phyloP scores from a whole-genome alignment of 1,139 yeast species.

The Yamadazyma jaroonii region DNA sequence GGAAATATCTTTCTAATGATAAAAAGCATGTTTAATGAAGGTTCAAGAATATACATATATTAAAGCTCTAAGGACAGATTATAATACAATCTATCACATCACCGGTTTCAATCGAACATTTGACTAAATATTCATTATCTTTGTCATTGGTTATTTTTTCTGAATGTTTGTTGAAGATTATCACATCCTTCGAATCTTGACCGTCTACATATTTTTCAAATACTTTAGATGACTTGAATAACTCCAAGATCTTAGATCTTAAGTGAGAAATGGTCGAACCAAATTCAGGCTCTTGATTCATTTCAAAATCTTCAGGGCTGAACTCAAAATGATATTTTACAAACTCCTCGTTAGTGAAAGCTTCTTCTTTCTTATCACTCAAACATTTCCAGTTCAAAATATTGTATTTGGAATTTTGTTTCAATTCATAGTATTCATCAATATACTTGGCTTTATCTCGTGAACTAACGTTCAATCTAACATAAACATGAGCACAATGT shows the following conservation, averaged over 20 bases:
- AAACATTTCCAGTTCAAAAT: slow-evolving; percentile 29
- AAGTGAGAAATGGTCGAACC: slow-evolving; percentile 69
- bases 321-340: slow-evolving; percentile 70
- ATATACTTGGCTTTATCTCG: slow-evolving; percentile 18
- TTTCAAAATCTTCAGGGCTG: slow-evolving; percentile 73
- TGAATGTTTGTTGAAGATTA: slow-evolving; percentile 28
- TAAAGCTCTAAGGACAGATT: slow-evolving; percentile 5
- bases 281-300: slow-evolving; percentile 56
- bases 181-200: slow-evolving; percentile 21
- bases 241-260: slow-evolving; percentile 48
- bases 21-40: not conserved
- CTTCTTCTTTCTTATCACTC: slow-evolving; percentile 17
- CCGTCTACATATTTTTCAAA: slow-evolving; percentile 25
- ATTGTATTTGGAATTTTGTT: slow-evolving; percentile 25
- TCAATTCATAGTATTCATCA: slow-evolving; percentile 27
- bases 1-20: slow-evolving; percentile 17
- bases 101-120: slow-evolving; percentile 67
- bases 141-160: slow-evolving; percentile 22
- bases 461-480: slow-evolving; percentile 44
- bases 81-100: slow-evolving; percentile 52
- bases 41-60: too few relatives aligned
- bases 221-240: slow-evolving; percentile 53
- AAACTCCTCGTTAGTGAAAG: slow-evolving; percentile 32
- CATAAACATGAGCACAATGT: slow-evolving; percentile 72
- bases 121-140: slow-evolving; percentile 55